A percentile compares a stretch with the other conserved stretches of the same genome.
Conservation (phyloP, 352 stramenopile genomes). For the Lagenidium giganteum region DNA sequence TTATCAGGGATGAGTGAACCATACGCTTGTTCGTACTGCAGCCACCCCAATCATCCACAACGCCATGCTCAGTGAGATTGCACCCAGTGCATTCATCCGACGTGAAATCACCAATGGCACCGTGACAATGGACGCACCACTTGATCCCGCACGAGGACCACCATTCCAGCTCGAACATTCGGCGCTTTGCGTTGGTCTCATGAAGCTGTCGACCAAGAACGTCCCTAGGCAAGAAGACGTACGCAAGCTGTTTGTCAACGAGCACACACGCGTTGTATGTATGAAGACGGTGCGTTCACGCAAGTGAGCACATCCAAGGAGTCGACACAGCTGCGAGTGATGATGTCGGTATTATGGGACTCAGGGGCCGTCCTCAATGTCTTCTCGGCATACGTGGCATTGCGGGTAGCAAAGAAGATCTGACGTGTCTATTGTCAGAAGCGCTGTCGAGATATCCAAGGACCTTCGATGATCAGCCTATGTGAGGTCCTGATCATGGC, state of each 20-base stretch:
- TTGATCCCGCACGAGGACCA: background rate
- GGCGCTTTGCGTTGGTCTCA: background rate
- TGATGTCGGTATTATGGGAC: background rate
- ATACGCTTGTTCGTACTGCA: no score
- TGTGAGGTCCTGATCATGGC: background rate
- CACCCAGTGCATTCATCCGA: background rate
- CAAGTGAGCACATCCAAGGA: background rate
- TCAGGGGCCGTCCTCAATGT: background rate
- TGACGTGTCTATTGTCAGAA: background rate
- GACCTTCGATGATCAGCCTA: background rate
- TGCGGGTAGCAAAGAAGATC: background rate
- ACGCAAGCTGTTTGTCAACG: background rate
- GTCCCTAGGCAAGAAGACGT: background rate
- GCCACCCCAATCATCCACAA: background rate
- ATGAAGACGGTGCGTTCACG: background rate
- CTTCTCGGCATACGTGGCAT: background rate
- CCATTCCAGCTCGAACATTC: background rate
- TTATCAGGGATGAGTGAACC: no score
- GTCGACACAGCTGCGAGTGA: background rate
- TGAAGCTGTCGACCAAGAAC: constrained; percentile 2
- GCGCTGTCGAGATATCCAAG: constrained; percentile 1
- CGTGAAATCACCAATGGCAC: background rate
- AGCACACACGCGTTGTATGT: background rate
- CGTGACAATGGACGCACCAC: no score
- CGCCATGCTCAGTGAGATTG: background rate